Base-by-base conservation (phyloP, 495 filamentous ascomycete genomes). In the Podospora appendiculata region DNA sequence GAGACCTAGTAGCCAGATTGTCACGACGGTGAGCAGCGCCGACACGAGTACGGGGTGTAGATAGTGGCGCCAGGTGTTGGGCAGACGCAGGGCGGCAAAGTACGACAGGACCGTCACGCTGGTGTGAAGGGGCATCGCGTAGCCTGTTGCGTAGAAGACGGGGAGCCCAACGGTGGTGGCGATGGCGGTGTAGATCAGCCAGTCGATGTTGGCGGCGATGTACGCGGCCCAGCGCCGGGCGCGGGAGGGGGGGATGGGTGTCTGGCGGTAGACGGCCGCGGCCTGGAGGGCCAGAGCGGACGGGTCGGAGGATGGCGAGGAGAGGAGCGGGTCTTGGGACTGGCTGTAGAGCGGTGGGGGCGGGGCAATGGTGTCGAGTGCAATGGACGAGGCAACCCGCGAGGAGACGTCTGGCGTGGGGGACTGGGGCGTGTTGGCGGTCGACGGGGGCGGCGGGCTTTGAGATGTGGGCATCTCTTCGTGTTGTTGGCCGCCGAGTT, bases 61-160 rank as follows among this genome's bases (percentile, higher is more conserved):
- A 54, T 73, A 70, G 25, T 63, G 65, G 32, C 62, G 57, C 67
- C 70, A 77, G 14, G 14, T 45, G 1, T 64, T 51, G 0, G 79
- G 75, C n/a, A 82, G 62, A 1, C 65, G 58, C n/a, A 69, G 56
- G 2, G 78, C 74, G 18, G 64, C 46, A 47, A 70, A 73, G 66
- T 78, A 81, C 47, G 69, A 50, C 1, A 82, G 65, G 16, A 76
- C 55, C 53, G 70, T 80, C 50, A 79, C 53, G 41, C 64, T 59
- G 14, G 78, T 61, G 42, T 82, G 78, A 13, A 72, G 60, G 4
- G 78, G 78, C 73, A 80, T 79, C 12, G 78, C 68, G 57, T 81
- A 82, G 11, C 64, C 67, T 12, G 58, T 66, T 45, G 58, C 58
- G 54, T 78, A 80, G 63, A 76, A 76, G 14, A 77, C 55, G 8